Base-by-base conservation (phyloP, 345 rosid genomes). In the Sisymbrium altissimum region DNA sequence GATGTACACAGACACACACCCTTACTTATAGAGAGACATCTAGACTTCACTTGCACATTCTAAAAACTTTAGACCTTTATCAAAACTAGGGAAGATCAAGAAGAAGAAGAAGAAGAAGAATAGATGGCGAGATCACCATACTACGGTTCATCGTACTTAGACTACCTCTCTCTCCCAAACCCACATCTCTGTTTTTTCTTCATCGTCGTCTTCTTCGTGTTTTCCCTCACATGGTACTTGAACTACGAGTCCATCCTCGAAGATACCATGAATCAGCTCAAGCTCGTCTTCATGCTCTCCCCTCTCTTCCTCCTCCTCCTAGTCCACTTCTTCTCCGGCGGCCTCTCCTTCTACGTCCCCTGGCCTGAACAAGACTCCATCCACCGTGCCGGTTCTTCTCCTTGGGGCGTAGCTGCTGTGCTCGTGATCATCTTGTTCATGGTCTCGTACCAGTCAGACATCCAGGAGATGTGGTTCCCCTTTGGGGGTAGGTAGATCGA, bases 391-490 rank as follows among this genome's bases (percentile, higher is more conserved):
- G 88, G 89, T 57, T 83, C 84, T 40, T 80, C 84, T 29, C 88
- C 92, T 11, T 85, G 89, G 88, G 89, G 89, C 0, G 86, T 84
- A 14, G 89, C 75, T 14, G 79, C 82, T 15, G 60, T 87, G 13
- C 86, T 87, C 19, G 88, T 83, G 5, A 49, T 85, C 56, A 83
- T 87, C 66, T 35, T 85, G 39, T 67, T 82, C 68, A 81, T 87
- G 86, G 66, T 85, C 18, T 84, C 86, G 38, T 85, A 83, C 70
- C 89, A 85, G 65, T 87, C 89, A 39, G 73, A 67, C 17, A 74
- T 87, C 12, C 88, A 79, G 13, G 86, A 87, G 82, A 83, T 76
- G 45, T 85, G 88, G 88, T 87, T 87, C 49, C 89, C 92, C 18
- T 74, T 84, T 64, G 80, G 80, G 35, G 62, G 64, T 39, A 64